Conservation (phyloP, 2,329 filamentous ascomycete species). For the Aspergillus puulaauensis region DNA sequence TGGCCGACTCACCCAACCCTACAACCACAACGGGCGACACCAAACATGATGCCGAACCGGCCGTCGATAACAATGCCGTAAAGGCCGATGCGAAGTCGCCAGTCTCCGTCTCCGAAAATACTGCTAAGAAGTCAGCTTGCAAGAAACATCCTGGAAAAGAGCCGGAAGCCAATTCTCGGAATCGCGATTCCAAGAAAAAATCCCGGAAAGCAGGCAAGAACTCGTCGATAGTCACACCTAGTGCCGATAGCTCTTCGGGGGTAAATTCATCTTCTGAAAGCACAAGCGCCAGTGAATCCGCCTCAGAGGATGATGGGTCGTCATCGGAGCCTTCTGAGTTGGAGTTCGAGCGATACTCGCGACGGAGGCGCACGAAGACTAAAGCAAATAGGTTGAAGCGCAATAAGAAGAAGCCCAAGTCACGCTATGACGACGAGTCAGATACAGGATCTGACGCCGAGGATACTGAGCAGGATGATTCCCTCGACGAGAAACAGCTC, state of each 20-base stretch:
- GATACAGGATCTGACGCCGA: constrained; percentile 30
- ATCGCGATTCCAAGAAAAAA: constrained; percentile 24
- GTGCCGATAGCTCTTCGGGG: constrained; percentile 23
- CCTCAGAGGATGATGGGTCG: constrained; percentile 15
- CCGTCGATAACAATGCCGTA: constrained; percentile 25
- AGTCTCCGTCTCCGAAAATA: constrained; percentile 23
- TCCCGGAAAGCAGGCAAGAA: constrained; percentile 21
- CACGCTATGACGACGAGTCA: constrained; percentile 24
- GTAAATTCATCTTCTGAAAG: constrained; percentile 21
- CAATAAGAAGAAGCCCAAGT: constrained; percentile 40
- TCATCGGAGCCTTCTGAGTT: constrained; percentile 20
- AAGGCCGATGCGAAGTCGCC: constrained; percentile 25
- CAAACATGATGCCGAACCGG: constrained; percentile 32
- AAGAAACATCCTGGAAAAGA: constrained; percentile 31
- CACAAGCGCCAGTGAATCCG: constrained; percentile 21
- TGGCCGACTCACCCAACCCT: constrained; percentile 29
- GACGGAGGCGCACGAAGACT: constrained; percentile 38
- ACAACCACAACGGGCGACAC: constrained; percentile 22
- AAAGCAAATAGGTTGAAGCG: constrained; percentile 31
- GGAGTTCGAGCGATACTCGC: constrained; percentile 26
- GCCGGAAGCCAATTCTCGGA: constrained; percentile 18
- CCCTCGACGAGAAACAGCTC: constrained; percentile 32
- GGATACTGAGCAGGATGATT: constrained; percentile 24
- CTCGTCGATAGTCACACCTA: constrained; percentile 19
- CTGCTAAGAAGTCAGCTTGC: constrained; percentile 28